Evolutionary conservation across 345 rosid species (phyloP), one percentile per base, ranked within the genome.

Genomic region (Euphorbia tirucalli): DNA sequence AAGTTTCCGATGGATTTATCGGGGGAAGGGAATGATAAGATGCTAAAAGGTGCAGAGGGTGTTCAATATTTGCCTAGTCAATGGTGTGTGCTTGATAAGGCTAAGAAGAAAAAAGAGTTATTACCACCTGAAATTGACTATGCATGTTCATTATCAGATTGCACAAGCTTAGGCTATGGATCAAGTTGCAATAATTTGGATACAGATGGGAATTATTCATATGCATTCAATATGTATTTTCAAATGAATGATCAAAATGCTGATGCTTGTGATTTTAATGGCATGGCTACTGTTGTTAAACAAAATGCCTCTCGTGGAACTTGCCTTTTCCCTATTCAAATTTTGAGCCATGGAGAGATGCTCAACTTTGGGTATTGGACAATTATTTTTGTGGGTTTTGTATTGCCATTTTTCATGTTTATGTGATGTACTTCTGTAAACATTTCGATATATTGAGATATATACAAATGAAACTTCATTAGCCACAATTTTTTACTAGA

Each of bases 171-270:
- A 77, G 32, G 0, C 0, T 18, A 44, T 0, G 94, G 89, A 0
- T 58, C 84, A 5, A 67, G 92, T 0, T 91, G 99, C 80, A 71
- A 50, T 54, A 22, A 52, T 4, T 49, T 87, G 57, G 83, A 77
- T 24, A 3, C n/a, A 16, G 7, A 21, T 1, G 80, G 73, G 2
- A 87, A 75, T 66, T 43, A 68, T 11, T 96, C 98, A 6, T 93
- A 86, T 24, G 97, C 96, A 1, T 93, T 96, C 59, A 96, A 93
- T 71, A 85, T 82, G 88, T 86, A 77, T 65, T 93, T 37, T 66
- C 99, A 95, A 48, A 70, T 77, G 27, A 77, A 83, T 2, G 77
- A 81, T 60, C 99, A 93, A 74, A 81, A 82, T 5, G 87, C 79
- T 1, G 72, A 77, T 22, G 83, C 92, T 0, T 96, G 99, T 63